Base-by-base conservation (phyloP, 2,329 filamentous ascomycete species). In the Thielaviopsis euricoi region DNA sequence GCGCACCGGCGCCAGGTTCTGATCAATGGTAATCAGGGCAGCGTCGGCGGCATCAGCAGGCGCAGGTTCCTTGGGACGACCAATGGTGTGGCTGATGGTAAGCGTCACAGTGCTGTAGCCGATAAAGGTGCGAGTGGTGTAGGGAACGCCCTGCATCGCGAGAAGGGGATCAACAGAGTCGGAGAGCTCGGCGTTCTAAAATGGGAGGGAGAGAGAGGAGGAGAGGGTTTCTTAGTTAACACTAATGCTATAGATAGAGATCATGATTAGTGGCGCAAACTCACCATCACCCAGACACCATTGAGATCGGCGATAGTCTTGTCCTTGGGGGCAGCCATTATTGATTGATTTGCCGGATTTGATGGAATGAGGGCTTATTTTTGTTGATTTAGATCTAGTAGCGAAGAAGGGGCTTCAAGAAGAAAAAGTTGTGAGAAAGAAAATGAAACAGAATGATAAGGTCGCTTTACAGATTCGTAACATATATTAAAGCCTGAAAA, bases 151-250 rank as follows among this genome's bases (percentile, higher is more conserved):
- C 75, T 89, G 86, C 65, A 91, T 77, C 54, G 76, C 67, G 60
- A 95, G 82, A 62, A 85, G 79, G 1, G 81, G 74, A 61, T 89
- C 86, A 53, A 82, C 73, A 63, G 76, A 72, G 69, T 86, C 83
- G 60, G 86, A 89, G 64, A 89, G 74, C 62, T 73, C 71, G 68
- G 86, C 86, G 77, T 93, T 90, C 87, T 91, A 56, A 55, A 55
- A n/a, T 40, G 15, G 25, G 43, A n/a, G 15, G 29, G 7, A 26
- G 29, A 10, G 29, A 33, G 25, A 26, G 25, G 3, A 7, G 29
- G n/a, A n/a, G n/a, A n/a, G n/a, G n/a, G n/a, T n/a, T n/a, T n/a
- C n/a, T 50, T 54, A 56, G 13, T 60, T 61, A 48, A 61, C 26
- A 23, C n/a, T 26, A 26, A 15, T 26, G 40, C 33, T 12, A 12